These are phyloP conservation scores for Oryza australiensis DNA, from an alignment of 176 grass and related monocot species.

Conservation along the genomic window DNA sequence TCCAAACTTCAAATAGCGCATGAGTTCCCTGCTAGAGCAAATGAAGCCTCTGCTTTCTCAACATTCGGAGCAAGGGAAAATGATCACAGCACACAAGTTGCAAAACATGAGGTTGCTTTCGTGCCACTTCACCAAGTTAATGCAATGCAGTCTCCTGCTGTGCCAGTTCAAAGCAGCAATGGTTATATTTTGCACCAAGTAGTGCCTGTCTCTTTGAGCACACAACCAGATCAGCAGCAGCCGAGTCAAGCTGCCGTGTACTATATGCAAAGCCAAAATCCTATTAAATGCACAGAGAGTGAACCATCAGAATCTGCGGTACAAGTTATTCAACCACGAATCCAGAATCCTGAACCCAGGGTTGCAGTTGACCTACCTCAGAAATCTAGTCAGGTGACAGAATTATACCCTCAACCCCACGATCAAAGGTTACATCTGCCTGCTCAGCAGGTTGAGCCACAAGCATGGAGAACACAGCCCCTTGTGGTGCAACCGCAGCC, in stretches of 20 bases:
- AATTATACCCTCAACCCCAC: slow-evolving; percentile 45
- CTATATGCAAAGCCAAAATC: slow-evolving; percentile 50
- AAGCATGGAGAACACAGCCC: slow-evolving; percentile 51
- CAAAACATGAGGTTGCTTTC: slow-evolving; percentile 68
- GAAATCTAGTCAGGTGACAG: slow-evolving; percentile 35
- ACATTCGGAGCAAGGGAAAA: slow-evolving; percentile 42
- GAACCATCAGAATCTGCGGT: slow-evolving; percentile 37
- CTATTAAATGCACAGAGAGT: slow-evolving; percentile 22
- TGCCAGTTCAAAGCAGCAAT: slow-evolving; percentile 40
- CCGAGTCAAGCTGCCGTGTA: slow-evolving; percentile 51
- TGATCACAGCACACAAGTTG: slow-evolving; percentile 50
- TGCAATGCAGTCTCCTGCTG: slow-evolving; percentile 30
- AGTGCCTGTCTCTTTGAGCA: slow-evolving; percentile 40
- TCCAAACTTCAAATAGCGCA: slow-evolving; percentile 68
- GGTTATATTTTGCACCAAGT: slow-evolving; percentile 58
- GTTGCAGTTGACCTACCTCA: slow-evolving; percentile 42
- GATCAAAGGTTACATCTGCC: slow-evolving; percentile 52
- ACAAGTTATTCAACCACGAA: slow-evolving; percentile 58
- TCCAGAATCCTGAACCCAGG: slow-evolving; percentile 53
- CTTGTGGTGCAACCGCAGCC: slow-evolving; percentile 50
- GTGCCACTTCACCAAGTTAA: slow-evolving; percentile 58
- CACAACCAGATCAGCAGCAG: slow-evolving; percentile 55
- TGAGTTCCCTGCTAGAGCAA: slow-evolving; percentile 51
- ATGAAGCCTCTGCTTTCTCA: slow-evolving; percentile 39
- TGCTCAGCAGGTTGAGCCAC: slow-evolving; percentile 50